Evolutionary conservation across 2,329 filamentous ascomycete species (phyloP), one percentile per base, ranked within the genome.

Genomic region (Colletotrichum tropicicola): DNA sequence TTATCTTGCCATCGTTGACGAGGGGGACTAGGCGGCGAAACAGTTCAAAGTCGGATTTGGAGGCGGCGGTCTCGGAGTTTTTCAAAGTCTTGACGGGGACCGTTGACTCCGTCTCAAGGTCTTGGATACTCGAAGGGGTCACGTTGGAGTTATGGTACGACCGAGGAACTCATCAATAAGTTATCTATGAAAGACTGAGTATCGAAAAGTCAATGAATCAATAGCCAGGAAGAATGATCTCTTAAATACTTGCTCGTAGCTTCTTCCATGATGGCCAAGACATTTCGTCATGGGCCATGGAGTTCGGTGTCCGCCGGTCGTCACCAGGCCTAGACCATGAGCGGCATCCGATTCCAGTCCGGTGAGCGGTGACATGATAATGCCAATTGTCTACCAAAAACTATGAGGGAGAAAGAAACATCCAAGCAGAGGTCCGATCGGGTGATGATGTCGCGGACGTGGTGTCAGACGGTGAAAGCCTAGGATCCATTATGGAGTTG

Each of bases 1-100:
- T 66, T 23, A 65, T 59, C 12, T 68, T 65, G 12, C 58, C 60
- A 12, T 67, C 53, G 0, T 56, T 32, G 15, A 68, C 65, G 0
- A 72, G 51, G 1, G 71, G 72, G 2, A 73, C 71, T 4, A 73
- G 68, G 8, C 54, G 60, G 3, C 71, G 68, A 57, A 68, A 66
- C 1, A 59, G 30, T 0, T 67, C 64, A 49, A 72, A 73, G 15
- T 28, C 68, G 68, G 19, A n/a, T 0, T 15, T 12, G 2, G 25
- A 5, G 9, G 4, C 7, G 2, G 19, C 3, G 7, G 30, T 7
- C 2, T 10, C 10, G 5, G 7, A 9, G 5, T 6, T 6, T 23
- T 43, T 30, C 10, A 3, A 1, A 28, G 9, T 17, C 6, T 54
- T 39, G 25, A 3, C 5, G 6, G 43, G n/a, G 23, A 10, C 15